These are phyloP conservation scores for Podospora anserina DNA, from an alignment of 495 filamentous ascomycete genomes.

Conservation along the genomic window DNA sequence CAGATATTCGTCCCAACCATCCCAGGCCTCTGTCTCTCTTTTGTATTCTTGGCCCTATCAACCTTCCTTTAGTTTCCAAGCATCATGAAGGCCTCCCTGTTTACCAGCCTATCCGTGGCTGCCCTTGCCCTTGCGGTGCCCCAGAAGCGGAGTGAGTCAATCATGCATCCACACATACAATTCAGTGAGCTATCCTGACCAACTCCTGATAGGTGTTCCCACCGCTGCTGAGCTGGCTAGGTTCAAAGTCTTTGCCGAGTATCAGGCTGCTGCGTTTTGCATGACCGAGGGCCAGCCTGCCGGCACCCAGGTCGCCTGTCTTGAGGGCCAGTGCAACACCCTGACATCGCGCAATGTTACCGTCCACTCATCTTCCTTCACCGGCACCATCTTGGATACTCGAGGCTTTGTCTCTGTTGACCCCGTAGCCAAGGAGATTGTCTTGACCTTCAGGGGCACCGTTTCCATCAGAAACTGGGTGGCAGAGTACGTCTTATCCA, in stretches of 20 bases:
- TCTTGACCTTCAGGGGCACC: constrained; percentile 68
- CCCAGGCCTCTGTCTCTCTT: background rate
- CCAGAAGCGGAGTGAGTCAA: constrained; percentile 18
- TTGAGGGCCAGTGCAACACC: constrained; percentile 57
- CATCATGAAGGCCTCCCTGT: constrained; percentile 24
- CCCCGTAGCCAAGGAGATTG: constrained; percentile 56
- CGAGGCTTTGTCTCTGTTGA: constrained; percentile 71
- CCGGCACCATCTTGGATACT: constrained; percentile 55
- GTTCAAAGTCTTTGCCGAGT: constrained; percentile 65
- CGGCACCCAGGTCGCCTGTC: constrained; percentile 56
- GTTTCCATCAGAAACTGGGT: constrained; percentile 63
- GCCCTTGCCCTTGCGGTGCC: constrained; percentile 21
- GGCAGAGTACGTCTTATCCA: constrained; percentile 48
- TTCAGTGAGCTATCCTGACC: background rate
- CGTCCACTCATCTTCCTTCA: constrained; percentile 54
- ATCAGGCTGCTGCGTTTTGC: constrained; percentile 69
- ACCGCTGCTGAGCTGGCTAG: constrained; percentile 42
- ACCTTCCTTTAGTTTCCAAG: background rate
- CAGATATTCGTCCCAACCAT: background rate
- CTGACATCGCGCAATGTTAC: constrained; percentile 51
- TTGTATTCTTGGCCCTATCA: background rate
- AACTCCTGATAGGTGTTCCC: constrained; percentile 5
- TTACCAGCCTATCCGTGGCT: constrained; percentile 20
- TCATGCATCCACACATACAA: no score
- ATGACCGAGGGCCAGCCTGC: constrained; percentile 45